These are phyloP conservation scores for Nicotiana knightiana DNA, from an alignment of 257 asterid genomes.

Conservation along the genomic window DNA sequence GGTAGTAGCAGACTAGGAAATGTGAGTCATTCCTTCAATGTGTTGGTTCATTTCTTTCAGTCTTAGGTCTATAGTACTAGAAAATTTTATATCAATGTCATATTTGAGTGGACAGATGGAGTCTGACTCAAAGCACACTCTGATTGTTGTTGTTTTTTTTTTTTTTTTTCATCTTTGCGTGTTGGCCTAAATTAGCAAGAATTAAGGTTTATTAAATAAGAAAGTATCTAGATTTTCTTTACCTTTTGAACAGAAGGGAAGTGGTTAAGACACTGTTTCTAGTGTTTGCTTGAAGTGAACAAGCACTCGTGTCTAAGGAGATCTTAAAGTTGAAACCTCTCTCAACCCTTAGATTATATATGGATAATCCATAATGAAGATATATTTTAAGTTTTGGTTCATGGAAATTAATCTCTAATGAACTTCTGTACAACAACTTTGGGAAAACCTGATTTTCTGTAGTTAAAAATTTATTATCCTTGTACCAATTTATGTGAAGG, in stretches of 20 bases:
- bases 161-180: conserved; percentile 31
- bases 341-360: not conserved
- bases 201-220: not conserved
- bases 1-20: conserved; percentile 47
- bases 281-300: not conserved
- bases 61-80: conserved; percentile 11
- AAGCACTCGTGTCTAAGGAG: not conserved
- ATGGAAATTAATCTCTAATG: not conserved
- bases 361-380: no score
- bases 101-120: conserved; percentile 43
- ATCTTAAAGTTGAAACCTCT: not conserved
- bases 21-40: conserved; percentile 12
- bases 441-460: not conserved
- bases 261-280: not conserved
- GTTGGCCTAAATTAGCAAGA: conserved; percentile 19
- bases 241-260: not conserved
- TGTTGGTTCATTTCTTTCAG: conserved; percentile 9
- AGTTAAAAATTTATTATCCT: no score
- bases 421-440: not conserved
- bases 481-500: no score
- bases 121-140: conserved; percentile 23
- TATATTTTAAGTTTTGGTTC: no score
- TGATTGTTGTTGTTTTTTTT: conserved; percentile 25
- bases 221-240: not conserved
- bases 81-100: conserved; percentile 33